Base-by-base conservation (phyloP, 768 basidiomycete species). In the Trametes punicea region DNA sequence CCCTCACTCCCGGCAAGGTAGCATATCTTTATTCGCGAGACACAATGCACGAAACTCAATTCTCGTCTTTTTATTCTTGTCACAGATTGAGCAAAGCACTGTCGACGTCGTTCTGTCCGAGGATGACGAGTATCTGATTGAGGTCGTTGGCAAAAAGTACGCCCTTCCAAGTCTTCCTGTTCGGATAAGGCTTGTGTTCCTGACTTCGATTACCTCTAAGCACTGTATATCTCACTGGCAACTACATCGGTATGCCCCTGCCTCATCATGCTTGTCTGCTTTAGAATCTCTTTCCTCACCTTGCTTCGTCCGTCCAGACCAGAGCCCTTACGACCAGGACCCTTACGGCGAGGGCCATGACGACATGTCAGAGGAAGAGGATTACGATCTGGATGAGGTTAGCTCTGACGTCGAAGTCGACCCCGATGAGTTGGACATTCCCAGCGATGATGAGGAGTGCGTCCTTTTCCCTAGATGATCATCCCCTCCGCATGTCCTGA, bases 371-470 rank as follows among this genome's bases (percentile, higher is more conserved):
- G 67, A 71, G 21, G 81, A 87, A 39, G 84, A 82, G 46, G 83
- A 73, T 0, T 87, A 79, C 59, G 78, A 84, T 62, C 77, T 90
- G n/a, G 80, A 77, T 34, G 87, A 89, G 55, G 85, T 92, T 50
- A 87, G 85, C 72, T 91, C 87, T 6, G 92, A 93, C 64, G 88
- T 91, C 36, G 90, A 93, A 66, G 76, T 93, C 64, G 78, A 87
- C 61, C 76, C 77, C 0, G 79, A 79, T 33, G 87, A 85, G 13
- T 59, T 87, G 31, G 67, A 69, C 40, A 61, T 63, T 15, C 77
- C 78, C 29, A 82, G 75, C 56, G 83, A 82, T 55, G 80, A 75
- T 16, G 72, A 71, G 25, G 67, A 54, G 46, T 67, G 23, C 31
- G 68, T 46, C 13, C 18, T 16, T 8, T 8, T 4, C 8, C 50